phyloP scores from a whole-genome alignment of 257 asterid genomes.

The Solanum tacnaense region DNA sequence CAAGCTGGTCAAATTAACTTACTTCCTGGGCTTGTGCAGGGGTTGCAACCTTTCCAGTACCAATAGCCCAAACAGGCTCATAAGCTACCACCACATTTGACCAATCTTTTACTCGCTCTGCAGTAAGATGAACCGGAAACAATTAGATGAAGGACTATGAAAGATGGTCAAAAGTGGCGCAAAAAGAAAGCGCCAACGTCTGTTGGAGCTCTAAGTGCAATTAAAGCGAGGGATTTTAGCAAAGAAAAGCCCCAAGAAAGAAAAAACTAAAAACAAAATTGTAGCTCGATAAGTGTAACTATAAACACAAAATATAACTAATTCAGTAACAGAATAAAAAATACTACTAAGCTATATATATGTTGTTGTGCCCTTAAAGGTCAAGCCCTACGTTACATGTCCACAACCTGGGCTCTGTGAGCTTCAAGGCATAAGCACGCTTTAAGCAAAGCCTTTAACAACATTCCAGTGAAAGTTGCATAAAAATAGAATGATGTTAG shows the following conservation, averaged over 20 bases:
- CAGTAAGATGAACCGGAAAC: constrained; percentile 1
- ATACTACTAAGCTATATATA: background rate
- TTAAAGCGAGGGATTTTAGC: background rate
- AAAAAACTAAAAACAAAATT: background rate
- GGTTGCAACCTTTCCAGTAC: constrained; percentile 93
- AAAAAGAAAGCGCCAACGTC: background rate
- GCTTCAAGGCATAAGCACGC: background rate
- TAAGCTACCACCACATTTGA: constrained; percentile 80
- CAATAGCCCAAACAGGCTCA: constrained; percentile 99
- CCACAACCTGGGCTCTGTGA: background rate
- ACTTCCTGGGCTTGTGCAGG: constrained; percentile 99
- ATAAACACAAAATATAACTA: background rate
- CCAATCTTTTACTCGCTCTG: constrained; percentile 76
- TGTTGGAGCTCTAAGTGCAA: background rate
- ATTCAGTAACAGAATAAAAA: background rate
- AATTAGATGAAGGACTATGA: background rate
- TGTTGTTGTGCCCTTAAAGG: background rate
- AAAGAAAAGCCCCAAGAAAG: background rate
- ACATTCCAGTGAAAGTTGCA: background rate
- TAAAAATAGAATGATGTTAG: background rate
- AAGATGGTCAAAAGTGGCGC: background rate
- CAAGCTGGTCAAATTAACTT: constrained; percentile 16
- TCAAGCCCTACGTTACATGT: background rate
- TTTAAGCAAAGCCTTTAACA: background rate
- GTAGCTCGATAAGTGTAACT: background rate